Conservation (phyloP, 2,329 filamentous ascomycete genomes). For the Fusarium sp. region DNA sequence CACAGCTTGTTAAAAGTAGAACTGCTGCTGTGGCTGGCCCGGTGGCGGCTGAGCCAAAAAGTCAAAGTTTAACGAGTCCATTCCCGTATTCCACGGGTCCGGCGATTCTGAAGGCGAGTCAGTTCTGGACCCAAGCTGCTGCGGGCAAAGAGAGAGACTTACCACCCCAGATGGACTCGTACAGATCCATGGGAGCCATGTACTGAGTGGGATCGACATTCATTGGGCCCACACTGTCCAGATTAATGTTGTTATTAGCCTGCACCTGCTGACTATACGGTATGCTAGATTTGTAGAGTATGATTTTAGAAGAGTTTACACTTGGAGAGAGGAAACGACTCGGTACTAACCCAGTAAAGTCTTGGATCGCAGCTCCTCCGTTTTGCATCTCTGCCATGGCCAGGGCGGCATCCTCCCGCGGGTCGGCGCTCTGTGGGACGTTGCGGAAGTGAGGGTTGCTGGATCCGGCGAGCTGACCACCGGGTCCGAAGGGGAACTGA, state of each 20-base stretch:
- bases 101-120: conserved; percentile 61
- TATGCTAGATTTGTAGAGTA: conserved; percentile 41
- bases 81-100: conserved; percentile 66
- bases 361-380: conserved; percentile 57
- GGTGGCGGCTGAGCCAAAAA: conserved; percentile 69
- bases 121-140: conserved; percentile 11
- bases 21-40: conserved; percentile 67
- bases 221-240: conserved; percentile 60
- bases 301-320: conserved; percentile 25
- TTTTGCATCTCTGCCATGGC: conserved; percentile 75
- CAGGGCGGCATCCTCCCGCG: conserved; percentile 70
- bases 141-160: conserved; percentile 42
- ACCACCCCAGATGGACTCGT: conserved; percentile 77
- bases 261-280: conserved; percentile 53
- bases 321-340: background rate
- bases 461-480: conserved; percentile 35
- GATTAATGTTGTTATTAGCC: conserved; percentile 41
- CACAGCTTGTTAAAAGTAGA: conserved; percentile 59
- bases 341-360: conserved; percentile 54
- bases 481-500: conserved; percentile 42
- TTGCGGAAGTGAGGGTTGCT: conserved; percentile 42
- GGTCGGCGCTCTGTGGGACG: conserved; percentile 53
- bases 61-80: conserved; percentile 69
- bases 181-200: conserved; percentile 75
- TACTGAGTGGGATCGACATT: conserved; percentile 67